Conservation (phyloP, 176 grass and related monocot genomes). For the Ampelocalamus luodianensis region DNA sequence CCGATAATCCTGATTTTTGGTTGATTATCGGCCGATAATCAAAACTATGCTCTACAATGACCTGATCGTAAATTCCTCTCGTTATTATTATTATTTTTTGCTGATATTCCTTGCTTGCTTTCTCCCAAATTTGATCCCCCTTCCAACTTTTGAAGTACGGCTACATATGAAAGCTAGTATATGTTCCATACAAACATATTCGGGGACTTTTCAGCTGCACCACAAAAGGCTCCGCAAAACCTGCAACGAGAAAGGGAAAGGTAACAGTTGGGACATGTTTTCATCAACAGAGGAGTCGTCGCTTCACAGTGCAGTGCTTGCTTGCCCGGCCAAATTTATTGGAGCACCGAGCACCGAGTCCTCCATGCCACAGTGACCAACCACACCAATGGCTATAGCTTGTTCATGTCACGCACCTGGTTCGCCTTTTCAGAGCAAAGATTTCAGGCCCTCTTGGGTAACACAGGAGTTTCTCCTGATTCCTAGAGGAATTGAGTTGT, state of each 20-base stretch:
- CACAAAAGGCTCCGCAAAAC: constrained; percentile 34
- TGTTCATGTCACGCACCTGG: not conserved
- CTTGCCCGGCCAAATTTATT: not conserved
- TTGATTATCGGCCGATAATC: too few relatives aligned
- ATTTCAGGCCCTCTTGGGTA: not conserved
- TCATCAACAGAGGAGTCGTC: not conserved
- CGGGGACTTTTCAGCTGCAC: not conserved
- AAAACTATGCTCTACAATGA: not conserved
- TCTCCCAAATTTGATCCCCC: constrained; percentile 3
- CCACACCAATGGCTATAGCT: not conserved
- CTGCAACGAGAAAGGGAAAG: constrained; percentile 37
- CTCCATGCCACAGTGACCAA: not conserved
- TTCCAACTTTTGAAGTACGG: not conserved
- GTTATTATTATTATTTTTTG: not conserved
- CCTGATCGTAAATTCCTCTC: not conserved
- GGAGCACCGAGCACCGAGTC: not conserved
- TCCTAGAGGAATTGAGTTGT: not conserved
- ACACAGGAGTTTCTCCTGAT: not conserved
- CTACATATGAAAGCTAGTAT: not conserved
- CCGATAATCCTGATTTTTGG: too few relatives aligned
- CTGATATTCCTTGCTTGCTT: not conserved
- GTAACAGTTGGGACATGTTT: not conserved
- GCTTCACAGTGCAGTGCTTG: not conserved
- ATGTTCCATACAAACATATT: not conserved
- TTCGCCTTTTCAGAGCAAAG: not conserved